Conservation (phyloP, 1,284 basidiomycete genomes). For the Ceratobasidium papillatum region DNA sequence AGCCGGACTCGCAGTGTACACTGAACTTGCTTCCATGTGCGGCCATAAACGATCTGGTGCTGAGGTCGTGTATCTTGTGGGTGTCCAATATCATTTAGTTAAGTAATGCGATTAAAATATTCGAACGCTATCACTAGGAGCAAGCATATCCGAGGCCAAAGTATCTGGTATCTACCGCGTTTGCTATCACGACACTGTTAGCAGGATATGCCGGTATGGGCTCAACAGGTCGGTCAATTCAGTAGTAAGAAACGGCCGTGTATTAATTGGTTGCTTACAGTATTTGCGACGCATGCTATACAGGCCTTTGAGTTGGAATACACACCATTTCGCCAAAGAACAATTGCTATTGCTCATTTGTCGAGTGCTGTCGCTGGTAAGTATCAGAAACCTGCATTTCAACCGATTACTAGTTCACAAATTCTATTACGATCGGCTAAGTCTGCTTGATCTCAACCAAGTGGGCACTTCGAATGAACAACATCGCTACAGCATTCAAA, state of each 20-base stretch:
- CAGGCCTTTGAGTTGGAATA: constrained; percentile 46
- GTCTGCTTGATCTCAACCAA: constrained; percentile 49
- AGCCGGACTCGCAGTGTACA: constrained; percentile 49
- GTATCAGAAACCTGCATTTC: background rate
- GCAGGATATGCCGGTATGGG: constrained; percentile 50
- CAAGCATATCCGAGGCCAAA: constrained; percentile 56
- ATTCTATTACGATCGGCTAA: background rate
- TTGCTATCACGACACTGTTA: constrained; percentile 58
- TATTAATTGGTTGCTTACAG: constrained; percentile 11
- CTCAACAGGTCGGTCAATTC: background rate
- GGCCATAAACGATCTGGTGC: constrained; percentile 56
- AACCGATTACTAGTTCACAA: background rate
- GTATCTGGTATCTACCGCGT: constrained; percentile 54
- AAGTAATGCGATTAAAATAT: background rate
- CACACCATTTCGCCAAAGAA: constrained; percentile 47
- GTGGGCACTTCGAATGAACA: constrained; percentile 50
- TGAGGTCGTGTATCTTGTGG: constrained; percentile 57
- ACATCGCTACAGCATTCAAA: constrained; percentile 49
- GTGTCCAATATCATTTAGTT: background rate
- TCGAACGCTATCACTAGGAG: constrained; percentile 46
- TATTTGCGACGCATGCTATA: constrained; percentile 50
- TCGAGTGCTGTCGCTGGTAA: constrained; percentile 48
- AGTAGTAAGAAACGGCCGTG: background rate
- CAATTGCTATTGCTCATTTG: constrained; percentile 47
- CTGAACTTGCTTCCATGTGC: constrained; percentile 48